These are phyloP conservation scores for Plasmodium knowlesi DNA, from an alignment of 169 alveolate species.

Conservation along the genomic window DNA sequence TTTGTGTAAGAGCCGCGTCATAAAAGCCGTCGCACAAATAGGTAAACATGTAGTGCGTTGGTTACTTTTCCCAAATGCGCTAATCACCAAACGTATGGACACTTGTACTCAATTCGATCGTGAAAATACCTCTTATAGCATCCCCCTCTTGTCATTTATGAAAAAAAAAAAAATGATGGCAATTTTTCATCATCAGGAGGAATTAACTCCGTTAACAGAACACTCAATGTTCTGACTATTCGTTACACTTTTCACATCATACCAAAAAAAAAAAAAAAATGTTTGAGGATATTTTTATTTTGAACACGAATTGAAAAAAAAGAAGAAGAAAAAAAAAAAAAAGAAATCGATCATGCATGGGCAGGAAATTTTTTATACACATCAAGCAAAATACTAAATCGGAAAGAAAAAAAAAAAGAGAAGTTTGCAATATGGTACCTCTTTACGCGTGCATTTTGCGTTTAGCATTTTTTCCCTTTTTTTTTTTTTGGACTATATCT, in stretches of 20 bases:
- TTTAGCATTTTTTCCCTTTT: too few species aligned
- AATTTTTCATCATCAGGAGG: neutral
- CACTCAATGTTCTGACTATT: neutral
- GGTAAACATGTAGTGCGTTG: neutral
- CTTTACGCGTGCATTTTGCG: too few species aligned
- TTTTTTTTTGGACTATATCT: too few species aligned
- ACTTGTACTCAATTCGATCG: neutral
- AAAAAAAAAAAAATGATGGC: neutral
- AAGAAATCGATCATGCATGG: neutral
- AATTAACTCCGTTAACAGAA: neutral
- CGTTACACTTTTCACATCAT: neutral
- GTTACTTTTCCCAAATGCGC: neutral
- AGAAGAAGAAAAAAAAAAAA: neutral
- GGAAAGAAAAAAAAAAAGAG: neutral
- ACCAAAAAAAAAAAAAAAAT: neutral
- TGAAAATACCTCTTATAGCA: neutral
- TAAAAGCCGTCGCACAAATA: neutral
- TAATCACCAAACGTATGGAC: neutral
- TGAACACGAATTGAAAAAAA: neutral
- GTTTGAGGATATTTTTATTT: neutral
- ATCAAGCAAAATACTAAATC: neutral
- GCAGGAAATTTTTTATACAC: neutral
- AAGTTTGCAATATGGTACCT: neutral
- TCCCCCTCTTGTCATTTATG: neutral
- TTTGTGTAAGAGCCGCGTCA: neutral